A percentile compares a stretch with the other conserved stretches of the same genome.
Evolutionary conservation across 768 basidiomycete genomes (phyloP).

Genomic region (Termitomyces sp.): DNA sequence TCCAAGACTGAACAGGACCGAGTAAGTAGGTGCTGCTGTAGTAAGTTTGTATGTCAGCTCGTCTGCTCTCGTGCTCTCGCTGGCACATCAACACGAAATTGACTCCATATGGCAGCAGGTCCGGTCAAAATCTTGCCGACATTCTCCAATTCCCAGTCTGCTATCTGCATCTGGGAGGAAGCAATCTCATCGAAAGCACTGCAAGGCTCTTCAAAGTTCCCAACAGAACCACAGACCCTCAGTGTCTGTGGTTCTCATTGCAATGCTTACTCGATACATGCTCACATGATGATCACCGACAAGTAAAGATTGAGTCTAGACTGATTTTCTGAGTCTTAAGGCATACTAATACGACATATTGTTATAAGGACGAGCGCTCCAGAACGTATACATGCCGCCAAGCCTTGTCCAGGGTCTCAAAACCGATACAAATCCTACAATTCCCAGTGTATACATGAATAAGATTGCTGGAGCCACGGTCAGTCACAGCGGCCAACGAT

Average conservation of each 20-base stretch:
- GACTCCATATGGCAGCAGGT: neutral
- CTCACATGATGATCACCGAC: neutral
- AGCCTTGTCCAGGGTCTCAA: constrained; percentile 46
- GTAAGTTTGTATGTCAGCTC: neutral
- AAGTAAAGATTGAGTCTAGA: neutral
- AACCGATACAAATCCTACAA: constrained; percentile 50
- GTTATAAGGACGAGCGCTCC: constrained; percentile 21
- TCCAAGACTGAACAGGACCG: neutral
- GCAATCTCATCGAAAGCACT: neutral
- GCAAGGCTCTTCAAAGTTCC: neutral
- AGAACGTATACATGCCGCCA: constrained; percentile 38
- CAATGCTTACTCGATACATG: no score
- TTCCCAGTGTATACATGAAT: constrained; percentile 50
- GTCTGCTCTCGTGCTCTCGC: neutral
- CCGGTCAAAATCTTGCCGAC: neutral
- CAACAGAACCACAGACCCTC: no score
- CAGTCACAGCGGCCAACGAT: constrained; percentile 6
- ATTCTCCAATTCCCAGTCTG: neutral
- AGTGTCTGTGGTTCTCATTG: no score
- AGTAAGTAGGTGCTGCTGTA: neutral
- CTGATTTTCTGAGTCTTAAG: neutral
- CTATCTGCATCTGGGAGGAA: neutral
- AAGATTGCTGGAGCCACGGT: constrained; percentile 39
- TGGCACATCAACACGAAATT: neutral
- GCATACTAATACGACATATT: constrained; percentile 11